Percentiles rank a stretch among this genome's conserved stretches.
Conservation (phyloP, 768 basidiomycete genomes). For the Leccinum pellstonianum region DNA sequence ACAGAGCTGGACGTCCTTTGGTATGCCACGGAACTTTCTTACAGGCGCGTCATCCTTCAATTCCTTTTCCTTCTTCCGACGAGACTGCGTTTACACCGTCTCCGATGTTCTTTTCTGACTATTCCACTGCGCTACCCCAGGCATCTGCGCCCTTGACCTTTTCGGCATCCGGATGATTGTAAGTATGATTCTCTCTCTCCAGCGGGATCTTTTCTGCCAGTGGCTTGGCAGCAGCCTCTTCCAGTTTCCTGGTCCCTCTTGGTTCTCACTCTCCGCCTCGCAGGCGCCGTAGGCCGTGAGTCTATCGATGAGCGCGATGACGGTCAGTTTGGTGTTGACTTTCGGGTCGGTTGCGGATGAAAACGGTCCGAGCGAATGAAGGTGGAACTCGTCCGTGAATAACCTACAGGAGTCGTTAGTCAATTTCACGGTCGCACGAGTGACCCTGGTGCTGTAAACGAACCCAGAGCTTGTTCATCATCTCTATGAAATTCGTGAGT, state of each 20-base stretch:
- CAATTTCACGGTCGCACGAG: no score
- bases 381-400: conserved; percentile 43
- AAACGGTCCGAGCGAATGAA: conserved; percentile 93
- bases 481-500: no score
- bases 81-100: conserved; percentile 17
- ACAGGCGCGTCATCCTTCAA: conserved; percentile 56
- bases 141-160: conserved; percentile 24
- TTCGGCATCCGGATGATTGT: conserved; percentile 31
- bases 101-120: conserved; percentile 18
- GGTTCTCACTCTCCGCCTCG: conserved; percentile 95
- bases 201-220: conserved; percentile 66
- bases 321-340: conserved; percentile 98
- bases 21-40: conserved; percentile 91
- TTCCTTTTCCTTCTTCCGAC: conserved; percentile 11
- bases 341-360: conserved; percentile 95
- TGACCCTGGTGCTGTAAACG: no score
- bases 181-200: conserved; percentile 63
- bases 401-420: no score
- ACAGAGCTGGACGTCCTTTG: conserved; percentile 57
- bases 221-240: no score
- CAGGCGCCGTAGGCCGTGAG: conserved; percentile 94
- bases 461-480: no score
- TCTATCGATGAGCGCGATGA: conserved; percentile 95
- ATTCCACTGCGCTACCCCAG: conserved; percentile 24
- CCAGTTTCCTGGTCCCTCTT: conserved; percentile 49